Conservation (phyloP, 345 rosid species). For the Murraya paniculata region DNA sequence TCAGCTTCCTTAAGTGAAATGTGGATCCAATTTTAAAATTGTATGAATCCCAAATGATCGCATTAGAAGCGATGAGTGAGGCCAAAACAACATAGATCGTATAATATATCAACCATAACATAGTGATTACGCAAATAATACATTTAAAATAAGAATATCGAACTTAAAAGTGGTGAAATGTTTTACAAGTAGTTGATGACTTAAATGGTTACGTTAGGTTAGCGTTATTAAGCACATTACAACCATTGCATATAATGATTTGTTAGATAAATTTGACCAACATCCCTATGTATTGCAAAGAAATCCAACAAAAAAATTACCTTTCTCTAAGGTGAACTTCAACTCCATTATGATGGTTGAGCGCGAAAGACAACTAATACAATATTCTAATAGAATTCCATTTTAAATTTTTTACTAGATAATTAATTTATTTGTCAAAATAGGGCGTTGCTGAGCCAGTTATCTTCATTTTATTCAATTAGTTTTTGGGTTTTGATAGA, state of each 20-base stretch:
- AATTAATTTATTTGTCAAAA: background rate
- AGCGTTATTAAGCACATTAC: background rate
- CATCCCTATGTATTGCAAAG: background rate
- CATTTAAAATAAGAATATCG: background rate
- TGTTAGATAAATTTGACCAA: conserved; percentile 5
- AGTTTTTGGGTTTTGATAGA: background rate
- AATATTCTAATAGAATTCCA: too few relatives aligned
- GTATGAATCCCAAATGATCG: background rate
- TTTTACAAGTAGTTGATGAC: background rate
- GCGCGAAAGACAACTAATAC: too few relatives aligned
- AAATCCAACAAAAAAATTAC: background rate
- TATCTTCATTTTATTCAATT: background rate
- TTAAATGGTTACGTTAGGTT: conserved; percentile 20
- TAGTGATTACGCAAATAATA: conserved; percentile 10
- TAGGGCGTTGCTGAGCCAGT: background rate
- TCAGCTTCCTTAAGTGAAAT: too few relatives aligned
- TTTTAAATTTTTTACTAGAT: too few relatives aligned
- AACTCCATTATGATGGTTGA: background rate
- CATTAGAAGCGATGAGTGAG: background rate
- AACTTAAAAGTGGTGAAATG: too few relatives aligned
- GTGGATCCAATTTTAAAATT: too few relatives aligned
- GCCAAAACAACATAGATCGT: too few relatives aligned
- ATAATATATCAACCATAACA: background rate
- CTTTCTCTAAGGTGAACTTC: background rate
- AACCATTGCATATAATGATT: background rate